Evolutionary conservation across 352 stramenopile species (phyloP), one percentile per base, ranked within the genome.

Genomic region (Phytopythium chamaehyphon): DNA sequence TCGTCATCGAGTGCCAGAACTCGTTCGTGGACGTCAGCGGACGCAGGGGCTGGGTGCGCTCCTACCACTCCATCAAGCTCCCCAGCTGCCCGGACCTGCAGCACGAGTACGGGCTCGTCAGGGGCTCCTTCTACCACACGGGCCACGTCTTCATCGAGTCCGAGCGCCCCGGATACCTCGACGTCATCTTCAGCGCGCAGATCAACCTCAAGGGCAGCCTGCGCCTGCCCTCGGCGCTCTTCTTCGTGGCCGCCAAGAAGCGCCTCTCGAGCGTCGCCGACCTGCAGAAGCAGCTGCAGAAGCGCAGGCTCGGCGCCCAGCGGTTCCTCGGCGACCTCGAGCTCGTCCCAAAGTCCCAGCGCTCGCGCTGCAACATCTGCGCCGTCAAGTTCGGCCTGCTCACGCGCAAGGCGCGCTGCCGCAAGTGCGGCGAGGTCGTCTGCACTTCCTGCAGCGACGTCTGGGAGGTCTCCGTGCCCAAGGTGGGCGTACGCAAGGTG

Each of bases 1-100:
- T 85, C 47, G 83, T 73, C 10, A 68, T 91, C 35, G 81, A 91
- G 59, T 91, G 78, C 54, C 81, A 91, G 53, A 81, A 84, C 62
- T 71, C 72, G 10, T 89, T 89, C 51, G 55, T 68, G 16, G 77
- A 89, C 51, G 66, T 70, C 6, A 86, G 69, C 40, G 76, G 76
- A 16, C 71, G 71, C 23, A 66, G 74, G 6, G 80, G 80, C 14
- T 91, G 77, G 77, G 80, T 86, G 23, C 80, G 77, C 0, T 86
- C 75, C 3, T 83, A 77, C 51, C 76, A 87, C 53, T 87, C 73
- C 22, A 77, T 91, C 55, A 86, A 83, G 37, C 52, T 91, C 40
- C 62, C 71, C 35, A 82, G 70, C 40, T 87, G 75, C 35, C 77
- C 77, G 1, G 75, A 88, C 44, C 47, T 88, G 14, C 54, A 75